Base-by-base conservation (phyloP, 106 monocot genomes). In the Amphibolis antarctica region DNA sequence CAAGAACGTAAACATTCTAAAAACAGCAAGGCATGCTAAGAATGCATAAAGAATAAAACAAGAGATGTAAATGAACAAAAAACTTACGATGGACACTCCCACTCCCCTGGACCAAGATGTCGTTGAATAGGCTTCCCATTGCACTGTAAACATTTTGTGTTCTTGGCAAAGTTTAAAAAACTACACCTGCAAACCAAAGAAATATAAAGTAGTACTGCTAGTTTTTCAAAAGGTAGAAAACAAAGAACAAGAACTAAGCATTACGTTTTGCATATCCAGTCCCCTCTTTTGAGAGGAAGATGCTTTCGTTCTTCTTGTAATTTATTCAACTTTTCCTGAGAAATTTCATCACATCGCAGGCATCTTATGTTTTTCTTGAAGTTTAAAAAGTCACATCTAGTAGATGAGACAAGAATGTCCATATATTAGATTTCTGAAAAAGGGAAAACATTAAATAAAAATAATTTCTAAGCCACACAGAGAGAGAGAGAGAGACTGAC, bases 161-260 rank as follows among this genome's bases (percentile, higher is more conserved):
- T 96, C 75, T 84, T 89, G 28, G 94, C 86, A 75, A 96, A 96
- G 59, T 96, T 96, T 51, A 96, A 82, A 75, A 89, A 96, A 72
- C 89, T 84, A 72, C 94, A 96, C 82, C 94, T 96, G 73, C 36
- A 59, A 66, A 53, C 10, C 55, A 50, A 51, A 63, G 59, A 66
- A 46, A 25, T 23, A 7, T 54, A 57, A 14, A 0, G 13, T 11
- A 21, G 6, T 46, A 28, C 9, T 30, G 15, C 11, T 45, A 1
- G 14, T 24, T 45, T 9, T 20, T 22, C 20, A 4, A 20, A 44
- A 42, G 20, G 53, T 60, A 43, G 11, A 45, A 23, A 20, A 49
- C 5, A 0, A 31, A 48, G 14, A 53, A 52, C 15, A 11, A 42
- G 45, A 14, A 18, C 49, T 19, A n/a, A 56, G 46, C 13, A 75